Evolutionary conservation across 352 stramenopile species (phyloP).

Genomic region (Globisporangium uncinulatum): DNA sequence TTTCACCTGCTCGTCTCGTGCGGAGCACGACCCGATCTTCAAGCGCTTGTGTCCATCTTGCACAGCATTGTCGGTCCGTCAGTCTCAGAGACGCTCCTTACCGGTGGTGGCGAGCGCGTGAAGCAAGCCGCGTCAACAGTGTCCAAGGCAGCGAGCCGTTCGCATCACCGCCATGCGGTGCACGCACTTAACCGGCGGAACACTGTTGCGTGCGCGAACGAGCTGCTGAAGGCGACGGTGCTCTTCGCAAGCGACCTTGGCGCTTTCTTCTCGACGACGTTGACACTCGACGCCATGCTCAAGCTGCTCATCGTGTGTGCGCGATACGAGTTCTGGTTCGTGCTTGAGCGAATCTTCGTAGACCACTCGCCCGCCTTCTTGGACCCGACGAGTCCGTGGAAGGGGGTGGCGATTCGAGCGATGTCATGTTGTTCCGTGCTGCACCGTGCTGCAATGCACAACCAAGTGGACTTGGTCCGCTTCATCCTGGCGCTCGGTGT

Average conservation of each 20-base stretch:
- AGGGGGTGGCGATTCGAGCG: constrained; percentile 36
- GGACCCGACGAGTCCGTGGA: constrained; percentile 36
- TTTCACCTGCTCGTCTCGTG: constrained; percentile 29
- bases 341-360: constrained; percentile 37
- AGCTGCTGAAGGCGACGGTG: constrained; percentile 26
- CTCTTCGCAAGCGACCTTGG: constrained; percentile 21
- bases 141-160: not conserved
- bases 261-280: constrained; percentile 30
- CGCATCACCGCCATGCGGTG: not conserved
- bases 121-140: not conserved
- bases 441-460: constrained; percentile 40
- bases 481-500: constrained; percentile 49
- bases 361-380: constrained; percentile 26
- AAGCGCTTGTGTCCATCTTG: constrained; percentile 26
- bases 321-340: constrained; percentile 41
- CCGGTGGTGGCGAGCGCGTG: not conserved
- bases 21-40: constrained; percentile 26
- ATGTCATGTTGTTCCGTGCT: constrained; percentile 37
- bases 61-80: constrained; percentile 18
- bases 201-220: constrained; percentile 7
- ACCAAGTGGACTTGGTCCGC: constrained; percentile 29
- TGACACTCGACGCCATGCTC: constrained; percentile 37
- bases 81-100: not conserved
- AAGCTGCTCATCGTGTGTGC: constrained; percentile 43
- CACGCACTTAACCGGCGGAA: not conserved